Evolutionary conservation across 1,284 basidiomycete genomes (phyloP).

Genomic region (Xerocomus minutiporus): DNA sequence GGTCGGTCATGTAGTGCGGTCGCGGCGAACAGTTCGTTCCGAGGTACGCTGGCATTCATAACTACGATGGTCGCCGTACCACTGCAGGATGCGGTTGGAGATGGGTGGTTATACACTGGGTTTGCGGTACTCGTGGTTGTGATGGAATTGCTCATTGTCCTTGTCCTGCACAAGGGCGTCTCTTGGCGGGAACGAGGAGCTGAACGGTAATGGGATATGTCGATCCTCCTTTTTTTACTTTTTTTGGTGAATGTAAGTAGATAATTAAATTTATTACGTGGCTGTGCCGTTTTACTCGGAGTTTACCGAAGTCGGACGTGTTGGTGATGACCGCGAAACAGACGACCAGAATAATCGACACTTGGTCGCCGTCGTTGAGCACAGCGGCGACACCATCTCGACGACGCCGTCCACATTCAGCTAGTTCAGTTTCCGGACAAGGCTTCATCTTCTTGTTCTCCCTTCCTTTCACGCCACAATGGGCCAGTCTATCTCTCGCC

Average conservation of each 20-base stretch:
- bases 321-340: constrained; percentile 21
- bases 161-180: constrained; percentile 47
- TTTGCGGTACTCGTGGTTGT: constrained; percentile 61
- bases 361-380: constrained; percentile 16
- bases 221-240: no score
- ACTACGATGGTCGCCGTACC: constrained; percentile 67
- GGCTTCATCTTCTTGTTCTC: constrained; percentile 1
- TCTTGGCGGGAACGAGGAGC: constrained; percentile 37
- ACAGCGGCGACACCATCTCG: constrained; percentile 9
- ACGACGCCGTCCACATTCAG: constrained; percentile 4
- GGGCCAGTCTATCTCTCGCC: constrained; percentile 30
- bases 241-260: background rate
- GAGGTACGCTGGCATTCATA: constrained; percentile 66
- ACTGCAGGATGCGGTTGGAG: constrained; percentile 55
- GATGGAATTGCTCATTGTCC: constrained; percentile 48
- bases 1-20: constrained; percentile 70
- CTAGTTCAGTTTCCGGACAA: background rate
- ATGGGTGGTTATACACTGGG: constrained; percentile 73
- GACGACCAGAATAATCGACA: constrained; percentile 28
- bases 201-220: no score
- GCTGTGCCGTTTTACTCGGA: constrained; percentile 19
- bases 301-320: constrained; percentile 21
- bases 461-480: constrained; percentile 15
- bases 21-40: constrained; percentile 66
- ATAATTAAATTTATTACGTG: constrained; percentile 9